A percentile compares a stretch with the other conserved stretches of the same genome.
Conservation (phyloP, 2,329 filamentous ascomycete genomes). For the Leptographium lundbergii region DNA sequence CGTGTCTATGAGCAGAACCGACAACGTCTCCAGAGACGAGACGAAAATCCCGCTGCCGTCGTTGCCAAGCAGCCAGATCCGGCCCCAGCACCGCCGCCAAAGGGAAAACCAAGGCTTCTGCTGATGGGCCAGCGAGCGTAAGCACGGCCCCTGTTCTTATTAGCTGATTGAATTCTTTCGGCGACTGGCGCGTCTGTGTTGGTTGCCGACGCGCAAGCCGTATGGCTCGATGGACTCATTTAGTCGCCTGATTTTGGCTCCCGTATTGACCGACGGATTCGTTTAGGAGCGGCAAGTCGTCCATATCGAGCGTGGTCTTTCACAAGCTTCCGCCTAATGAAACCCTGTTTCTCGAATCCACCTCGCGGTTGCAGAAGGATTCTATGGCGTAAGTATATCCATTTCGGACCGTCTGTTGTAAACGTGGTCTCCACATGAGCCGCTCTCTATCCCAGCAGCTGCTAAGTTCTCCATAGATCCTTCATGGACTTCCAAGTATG, state of each 20-base stretch:
- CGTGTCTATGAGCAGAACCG: constrained; percentile 50
- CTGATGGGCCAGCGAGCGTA: constrained; percentile 95
- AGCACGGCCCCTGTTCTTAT: constrained; percentile 11
- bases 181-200: not conserved
- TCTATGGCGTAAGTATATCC: constrained; percentile 66
- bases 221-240: not conserved
- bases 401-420: not conserved
- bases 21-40: constrained; percentile 34
- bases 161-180: not conserved
- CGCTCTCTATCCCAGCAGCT: not conserved
- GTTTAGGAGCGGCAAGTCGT: constrained; percentile 90
- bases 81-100: constrained; percentile 33
- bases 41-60: constrained; percentile 19
- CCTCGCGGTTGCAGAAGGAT: constrained; percentile 85
- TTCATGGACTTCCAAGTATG: constrained; percentile 99
- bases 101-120: constrained; percentile 70
- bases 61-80: constrained; percentile 27
- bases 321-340: constrained; percentile 95
- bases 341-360: constrained; percentile 91
- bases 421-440: too few species aligned
- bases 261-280: not conserved
- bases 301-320: constrained; percentile 97
- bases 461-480: constrained; percentile 44
- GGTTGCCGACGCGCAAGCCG: not conserved
- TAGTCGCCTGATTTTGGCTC: constrained; percentile 5